Evolutionary conservation across 345 rosid species (phyloP).

Genomic region (Populus euphratica): DNA sequence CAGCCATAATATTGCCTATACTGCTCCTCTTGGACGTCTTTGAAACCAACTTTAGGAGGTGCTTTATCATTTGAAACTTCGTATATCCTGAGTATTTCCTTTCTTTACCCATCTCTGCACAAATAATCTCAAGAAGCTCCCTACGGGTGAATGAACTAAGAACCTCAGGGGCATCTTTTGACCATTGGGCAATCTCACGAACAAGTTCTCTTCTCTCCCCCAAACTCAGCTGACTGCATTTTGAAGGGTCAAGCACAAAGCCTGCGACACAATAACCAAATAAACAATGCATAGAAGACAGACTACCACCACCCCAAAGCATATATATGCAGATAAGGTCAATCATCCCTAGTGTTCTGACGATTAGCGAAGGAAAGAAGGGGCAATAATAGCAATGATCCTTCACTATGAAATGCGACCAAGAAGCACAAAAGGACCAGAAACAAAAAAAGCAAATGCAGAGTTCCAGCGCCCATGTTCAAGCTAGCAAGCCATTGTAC

Average conservation of each 20-base stretch:
- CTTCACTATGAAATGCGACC: background rate
- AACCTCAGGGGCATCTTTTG: slow-evolving; percentile 56
- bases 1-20: background rate
- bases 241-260: slow-evolving; percentile 47
- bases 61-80: slow-evolving; percentile 69
- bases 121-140: slow-evolving; percentile 75
- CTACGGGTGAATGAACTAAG: slow-evolving; percentile 69
- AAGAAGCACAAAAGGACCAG: background rate
- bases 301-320: too few relatives aligned
- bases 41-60: slow-evolving; percentile 57
- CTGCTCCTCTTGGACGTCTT: slow-evolving; percentile 33
- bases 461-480: background rate
- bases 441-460: background rate
- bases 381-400: background rate
- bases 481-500: background rate
- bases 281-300: background rate
- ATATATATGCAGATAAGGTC: background rate
- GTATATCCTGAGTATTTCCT: slow-evolving; percentile 69
- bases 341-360: background rate
- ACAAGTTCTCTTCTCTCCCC: slow-evolving; percentile 67
- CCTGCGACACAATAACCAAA: slow-evolving; percentile 25
- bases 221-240: slow-evolving; percentile 53
- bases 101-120: slow-evolving; percentile 84
- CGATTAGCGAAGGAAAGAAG: background rate
- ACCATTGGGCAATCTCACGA: slow-evolving; percentile 50